Percentiles rank a stretch among this genome's conserved stretches.
Evolutionary conservation across 1,139 yeast species (phyloP).

Genomic region (Lipomyces yarrowii): DNA sequence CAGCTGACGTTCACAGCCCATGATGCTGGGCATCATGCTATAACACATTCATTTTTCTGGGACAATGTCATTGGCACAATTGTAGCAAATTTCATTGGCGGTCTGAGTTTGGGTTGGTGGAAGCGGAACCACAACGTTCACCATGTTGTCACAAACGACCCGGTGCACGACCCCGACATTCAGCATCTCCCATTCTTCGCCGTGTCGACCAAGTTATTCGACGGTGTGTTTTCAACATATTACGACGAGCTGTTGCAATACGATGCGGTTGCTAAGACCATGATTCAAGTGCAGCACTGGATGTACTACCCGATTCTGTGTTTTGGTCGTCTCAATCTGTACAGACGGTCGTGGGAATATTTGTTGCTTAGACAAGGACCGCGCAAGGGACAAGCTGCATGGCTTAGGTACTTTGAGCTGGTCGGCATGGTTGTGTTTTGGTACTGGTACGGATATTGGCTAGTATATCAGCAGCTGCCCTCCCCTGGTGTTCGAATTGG

Average conservation of each 20-base stretch:
- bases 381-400: conserved; percentile 75
- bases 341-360: conserved; percentile 79
- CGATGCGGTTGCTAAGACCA: conserved; percentile 62
- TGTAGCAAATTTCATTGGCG: conserved; percentile 82
- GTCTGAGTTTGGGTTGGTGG: conserved; percentile 93
- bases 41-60: conserved; percentile 76
- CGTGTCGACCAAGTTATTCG: conserved; percentile 70
- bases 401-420: conserved; percentile 80
- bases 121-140: conserved; percentile 90
- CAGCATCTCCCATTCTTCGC: conserved; percentile 93
- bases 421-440: conserved; percentile 67
- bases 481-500: conserved; percentile 55
- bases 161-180: conserved; percentile 91
- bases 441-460: conserved; percentile 76
- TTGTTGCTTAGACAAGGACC: conserved; percentile 76
- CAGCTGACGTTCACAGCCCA: conserved; percentile 86
- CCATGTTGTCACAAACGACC: conserved; percentile 85
- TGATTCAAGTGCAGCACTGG: conserved; percentile 68
- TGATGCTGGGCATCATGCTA: conserved; percentile 85
- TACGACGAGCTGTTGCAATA: conserved; percentile 68
- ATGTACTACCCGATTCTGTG: conserved; percentile 76
- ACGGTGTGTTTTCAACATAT: conserved; percentile 73
- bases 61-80: conserved; percentile 76
- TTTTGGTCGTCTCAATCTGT: conserved; percentile 85
- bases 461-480: conserved; percentile 56